Percentiles rank a stretch among this genome's conserved stretches.
phyloP scores from a whole-genome alignment of 768 basidiomycete species.

The Podaxis mareebaensis region DNA sequence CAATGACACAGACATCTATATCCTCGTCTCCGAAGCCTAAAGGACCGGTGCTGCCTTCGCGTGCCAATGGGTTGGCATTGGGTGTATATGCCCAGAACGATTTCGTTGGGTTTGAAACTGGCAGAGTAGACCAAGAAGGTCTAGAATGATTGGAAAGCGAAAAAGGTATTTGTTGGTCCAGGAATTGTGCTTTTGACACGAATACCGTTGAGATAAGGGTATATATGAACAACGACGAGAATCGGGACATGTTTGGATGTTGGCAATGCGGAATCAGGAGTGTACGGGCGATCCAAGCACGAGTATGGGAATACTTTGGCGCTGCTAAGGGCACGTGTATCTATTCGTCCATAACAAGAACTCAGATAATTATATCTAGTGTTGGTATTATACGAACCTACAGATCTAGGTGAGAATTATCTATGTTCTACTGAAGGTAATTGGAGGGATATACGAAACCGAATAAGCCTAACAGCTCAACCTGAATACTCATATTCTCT shows the following conservation, averaged over 20 bases:
- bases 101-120: constrained; percentile 61
- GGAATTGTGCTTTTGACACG: neutral
- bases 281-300: neutral
- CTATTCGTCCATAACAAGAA: too few species aligned
- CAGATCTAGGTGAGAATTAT: too few species aligned
- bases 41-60: constrained; percentile 61
- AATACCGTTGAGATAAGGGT: neutral
- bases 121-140: constrained; percentile 31
- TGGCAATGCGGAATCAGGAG: neutral
- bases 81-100: constrained; percentile 74
- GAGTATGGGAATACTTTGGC: too few species aligned
- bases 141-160: neutral
- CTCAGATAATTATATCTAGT: neutral
- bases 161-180: constrained; percentile 4
- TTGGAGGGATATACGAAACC: neutral
- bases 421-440: neutral
- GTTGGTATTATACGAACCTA: too few species aligned
- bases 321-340: too few species aligned
- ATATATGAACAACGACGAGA: neutral
- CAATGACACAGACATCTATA: constrained; percentile 77
- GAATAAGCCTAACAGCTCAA: neutral
- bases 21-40: constrained; percentile 44
- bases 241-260: neutral
- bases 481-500: neutral
- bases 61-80: constrained; percentile 65